Conservation (phyloP, 257 asterid species). For the Solanum paucissectum region DNA sequence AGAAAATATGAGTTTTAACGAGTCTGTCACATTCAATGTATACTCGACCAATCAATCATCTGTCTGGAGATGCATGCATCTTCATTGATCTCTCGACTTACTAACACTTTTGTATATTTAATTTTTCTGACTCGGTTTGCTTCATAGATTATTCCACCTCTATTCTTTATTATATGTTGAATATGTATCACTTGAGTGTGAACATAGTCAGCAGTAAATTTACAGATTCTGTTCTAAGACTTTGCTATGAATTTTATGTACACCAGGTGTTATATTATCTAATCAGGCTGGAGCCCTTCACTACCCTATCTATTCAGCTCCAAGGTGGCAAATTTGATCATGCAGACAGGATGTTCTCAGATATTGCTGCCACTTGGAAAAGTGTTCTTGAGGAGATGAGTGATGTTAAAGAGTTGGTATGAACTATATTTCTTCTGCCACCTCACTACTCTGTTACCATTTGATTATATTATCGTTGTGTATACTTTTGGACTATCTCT, state of each 20-base stretch:
- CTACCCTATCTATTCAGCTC: conserved; percentile 91
- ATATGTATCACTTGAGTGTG: neutral
- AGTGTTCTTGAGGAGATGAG: conserved; percentile 99
- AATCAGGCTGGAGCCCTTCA: conserved; percentile 86
- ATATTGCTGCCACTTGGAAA: conserved; percentile 86
- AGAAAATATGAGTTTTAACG: neutral
- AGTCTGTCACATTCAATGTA: neutral
- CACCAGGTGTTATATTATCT: conserved; percentile 90
- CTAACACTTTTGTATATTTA: neutral
- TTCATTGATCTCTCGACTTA: neutral
- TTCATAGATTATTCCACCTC: neutral
- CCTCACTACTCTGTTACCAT: neutral
- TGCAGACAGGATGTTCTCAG: conserved; percentile 96
- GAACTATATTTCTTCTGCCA: conserved; percentile 1
- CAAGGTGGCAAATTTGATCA: conserved; percentile 99
- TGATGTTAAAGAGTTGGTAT: conserved; percentile 94
- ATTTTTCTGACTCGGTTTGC: neutral
- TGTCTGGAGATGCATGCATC: neutral
- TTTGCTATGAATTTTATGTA: conserved; percentile 8
- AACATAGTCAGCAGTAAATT: conserved; percentile 3
- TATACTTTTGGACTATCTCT: neutral
- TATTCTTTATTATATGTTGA: neutral
- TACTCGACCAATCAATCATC: neutral
- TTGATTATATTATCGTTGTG: neutral
- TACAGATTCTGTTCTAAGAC: neutral